phyloP scores from a whole-genome alignment of 1,139 yeast species.

The Diutina rugosa region DNA sequence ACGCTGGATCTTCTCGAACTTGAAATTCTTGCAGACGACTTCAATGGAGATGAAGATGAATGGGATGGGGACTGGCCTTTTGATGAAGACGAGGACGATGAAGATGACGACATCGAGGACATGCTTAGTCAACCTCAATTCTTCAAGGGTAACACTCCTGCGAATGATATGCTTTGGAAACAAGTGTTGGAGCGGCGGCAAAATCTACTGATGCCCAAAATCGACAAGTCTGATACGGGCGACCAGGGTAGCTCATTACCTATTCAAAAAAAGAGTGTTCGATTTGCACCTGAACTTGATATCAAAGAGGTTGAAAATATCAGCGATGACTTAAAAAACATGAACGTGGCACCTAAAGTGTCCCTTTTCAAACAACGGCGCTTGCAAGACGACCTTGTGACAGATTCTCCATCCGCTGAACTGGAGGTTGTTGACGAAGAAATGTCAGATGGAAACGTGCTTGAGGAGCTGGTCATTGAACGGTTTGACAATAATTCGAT shows the following conservation, averaged over 20 bases:
- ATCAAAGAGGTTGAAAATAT: constrained; percentile 49
- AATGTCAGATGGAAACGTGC: neutral
- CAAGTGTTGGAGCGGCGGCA: constrained; percentile 17
- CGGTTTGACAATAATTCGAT: neutral
- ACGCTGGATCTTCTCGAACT: constrained; percentile 21
- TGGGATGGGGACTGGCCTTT: constrained; percentile 25
- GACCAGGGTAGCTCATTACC: neutral
- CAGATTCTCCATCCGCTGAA: neutral
- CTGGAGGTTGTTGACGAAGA: neutral
- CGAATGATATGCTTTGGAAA: constrained; percentile 4
- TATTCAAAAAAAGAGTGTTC: constrained; percentile 28
- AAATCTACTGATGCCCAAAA: constrained; percentile 7
- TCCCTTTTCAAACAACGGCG: neutral
- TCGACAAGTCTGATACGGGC: neutral
- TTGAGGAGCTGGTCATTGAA: neutral
- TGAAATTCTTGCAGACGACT: constrained; percentile 39
- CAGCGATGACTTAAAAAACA: constrained; percentile 32
- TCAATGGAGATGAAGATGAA: constrained; percentile 23
- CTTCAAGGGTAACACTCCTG: constrained; percentile 5
- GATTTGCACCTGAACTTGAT: constrained; percentile 37
- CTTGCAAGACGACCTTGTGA: neutral
- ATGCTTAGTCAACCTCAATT: constrained; percentile 1
- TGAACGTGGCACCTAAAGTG: constrained; percentile 8
- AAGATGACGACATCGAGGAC: constrained; percentile 15
- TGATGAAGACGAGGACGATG: constrained; percentile 14